Evolutionary conservation across 202 grass and related monocot species (phyloP).

Genomic region (Setaria italica): DNA sequence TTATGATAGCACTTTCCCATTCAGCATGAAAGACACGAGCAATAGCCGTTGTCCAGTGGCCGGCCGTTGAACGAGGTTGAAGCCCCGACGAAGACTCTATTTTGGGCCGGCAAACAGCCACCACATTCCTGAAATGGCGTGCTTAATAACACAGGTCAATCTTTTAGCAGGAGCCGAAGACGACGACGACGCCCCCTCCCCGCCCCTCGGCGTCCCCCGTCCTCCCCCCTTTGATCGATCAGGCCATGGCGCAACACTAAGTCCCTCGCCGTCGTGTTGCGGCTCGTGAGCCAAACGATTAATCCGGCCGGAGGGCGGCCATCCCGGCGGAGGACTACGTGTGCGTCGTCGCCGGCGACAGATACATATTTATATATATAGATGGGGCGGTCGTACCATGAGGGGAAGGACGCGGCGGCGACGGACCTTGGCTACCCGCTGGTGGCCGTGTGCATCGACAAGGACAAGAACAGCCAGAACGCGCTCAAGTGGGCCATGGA

Average conservation of each 20-base stretch:
- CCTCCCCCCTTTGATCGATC: background rate
- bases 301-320: background rate
- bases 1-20: too few relatives aligned
- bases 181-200: background rate
- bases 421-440: slow-evolving; percentile 47
- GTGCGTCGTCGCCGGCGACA: background rate
- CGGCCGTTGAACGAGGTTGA: slow-evolving; percentile 35
- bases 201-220: slow-evolving; percentile 14
- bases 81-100: background rate
- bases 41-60: background rate
- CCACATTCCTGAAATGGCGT: slow-evolving; percentile 32
- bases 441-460: slow-evolving; percentile 82
- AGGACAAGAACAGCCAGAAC: slow-evolving; percentile 91
- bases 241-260: slow-evolving; percentile 21
- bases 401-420: slow-evolving; percentile 1
- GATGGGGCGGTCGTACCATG: slow-evolving; percentile 46
- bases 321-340: background rate
- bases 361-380: background rate
- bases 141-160: slow-evolving; percentile 38
- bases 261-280: background rate
- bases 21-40: too few relatives aligned
- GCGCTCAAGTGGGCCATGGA: slow-evolving; percentile 88
- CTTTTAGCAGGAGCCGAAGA: background rate
- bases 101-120: background rate
- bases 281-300: slow-evolving; percentile 4